These are phyloP conservation scores for Stephania yunnanensis DNA, from an alignment of 164 flowering plant genomes.

Conservation along the genomic window DNA sequence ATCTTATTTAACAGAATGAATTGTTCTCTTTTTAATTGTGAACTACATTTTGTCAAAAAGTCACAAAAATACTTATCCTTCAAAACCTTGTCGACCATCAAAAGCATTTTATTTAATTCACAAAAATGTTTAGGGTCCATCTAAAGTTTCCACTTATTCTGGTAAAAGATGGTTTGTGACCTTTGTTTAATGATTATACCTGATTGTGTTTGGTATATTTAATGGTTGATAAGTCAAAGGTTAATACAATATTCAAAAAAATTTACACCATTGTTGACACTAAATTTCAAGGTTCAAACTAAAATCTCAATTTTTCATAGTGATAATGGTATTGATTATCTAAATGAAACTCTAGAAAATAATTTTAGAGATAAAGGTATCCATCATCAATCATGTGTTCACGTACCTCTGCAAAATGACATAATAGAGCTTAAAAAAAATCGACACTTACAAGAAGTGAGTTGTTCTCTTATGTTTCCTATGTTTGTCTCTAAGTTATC, in stretches of 20 bases:
- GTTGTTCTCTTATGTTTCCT: neutral
- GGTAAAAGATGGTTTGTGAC: neutral
- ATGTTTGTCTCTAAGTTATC: neutral
- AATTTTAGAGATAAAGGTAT: neutral
- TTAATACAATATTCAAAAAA: neutral
- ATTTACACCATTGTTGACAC: neutral
- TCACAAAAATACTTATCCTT: neutral
- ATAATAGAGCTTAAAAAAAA: slow-evolving; percentile 9
- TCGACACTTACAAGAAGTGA: neutral
- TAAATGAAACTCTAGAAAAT: neutral
- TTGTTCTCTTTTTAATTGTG: slow-evolving; percentile 4
- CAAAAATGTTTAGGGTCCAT: neutral
- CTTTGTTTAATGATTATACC: neutral
- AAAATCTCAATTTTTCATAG: neutral
- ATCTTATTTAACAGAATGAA: neutral
- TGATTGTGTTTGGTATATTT: neutral
- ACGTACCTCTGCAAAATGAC: neutral
- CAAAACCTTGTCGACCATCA: neutral
- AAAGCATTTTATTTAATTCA: slow-evolving; percentile 2
- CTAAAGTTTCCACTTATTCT: too few relatives aligned
- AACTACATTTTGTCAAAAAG: slow-evolving; percentile 6
- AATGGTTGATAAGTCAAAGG: neutral
- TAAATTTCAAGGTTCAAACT: neutral
- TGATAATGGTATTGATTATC: neutral
- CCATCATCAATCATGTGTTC: neutral